Percentiles rank a stretch among this genome's conserved stretches.
Evolutionary conservation across 2,329 filamentous ascomycete species (phyloP).

Genomic region (Clonostachys solani): DNA sequence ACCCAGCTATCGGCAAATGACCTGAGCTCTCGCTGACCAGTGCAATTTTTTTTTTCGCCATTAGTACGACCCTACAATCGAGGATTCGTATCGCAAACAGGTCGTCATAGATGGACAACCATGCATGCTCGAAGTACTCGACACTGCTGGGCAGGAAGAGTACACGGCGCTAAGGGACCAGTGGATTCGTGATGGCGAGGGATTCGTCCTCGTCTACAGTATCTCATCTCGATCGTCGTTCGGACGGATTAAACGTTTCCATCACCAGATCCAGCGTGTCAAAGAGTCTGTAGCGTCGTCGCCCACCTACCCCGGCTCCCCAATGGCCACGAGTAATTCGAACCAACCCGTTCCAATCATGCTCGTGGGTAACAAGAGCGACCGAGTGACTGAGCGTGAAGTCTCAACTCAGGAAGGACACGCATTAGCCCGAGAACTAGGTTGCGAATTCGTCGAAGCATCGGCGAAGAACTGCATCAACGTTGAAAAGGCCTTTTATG

Average conservation of each 20-base stretch:
- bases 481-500: conserved; percentile 97
- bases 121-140: conserved; percentile 95
- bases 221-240: conserved; percentile 97
- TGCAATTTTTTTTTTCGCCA: background rate
- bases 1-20: background rate
- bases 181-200: conserved; percentile 97
- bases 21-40: conserved; percentile 1
- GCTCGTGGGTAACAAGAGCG: conserved; percentile 98
- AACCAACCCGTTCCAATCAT: conserved; percentile 84
- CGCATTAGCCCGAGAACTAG: conserved; percentile 83
- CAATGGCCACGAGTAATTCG: conserved; percentile 54
- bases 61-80: conserved; percentile 82
- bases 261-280: conserved; percentile 94
- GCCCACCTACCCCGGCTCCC: conserved; percentile 72
- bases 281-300: conserved; percentile 84
- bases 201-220: conserved; percentile 96
- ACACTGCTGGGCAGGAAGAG: conserved; percentile 97
- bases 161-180: conserved; percentile 96
- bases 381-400: conserved; percentile 91
- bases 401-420: conserved; percentile 96
- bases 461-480: conserved; percentile 98
- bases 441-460: conserved; percentile 95
- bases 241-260: conserved; percentile 88
- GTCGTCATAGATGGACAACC: conserved; percentile 92
- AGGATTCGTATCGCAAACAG: conserved; percentile 84